Evolutionary conservation across 176 grass and related monocot genomes (phyloP), one percentile per base, ranked within the genome.

Genomic region (Secale cereale): DNA sequence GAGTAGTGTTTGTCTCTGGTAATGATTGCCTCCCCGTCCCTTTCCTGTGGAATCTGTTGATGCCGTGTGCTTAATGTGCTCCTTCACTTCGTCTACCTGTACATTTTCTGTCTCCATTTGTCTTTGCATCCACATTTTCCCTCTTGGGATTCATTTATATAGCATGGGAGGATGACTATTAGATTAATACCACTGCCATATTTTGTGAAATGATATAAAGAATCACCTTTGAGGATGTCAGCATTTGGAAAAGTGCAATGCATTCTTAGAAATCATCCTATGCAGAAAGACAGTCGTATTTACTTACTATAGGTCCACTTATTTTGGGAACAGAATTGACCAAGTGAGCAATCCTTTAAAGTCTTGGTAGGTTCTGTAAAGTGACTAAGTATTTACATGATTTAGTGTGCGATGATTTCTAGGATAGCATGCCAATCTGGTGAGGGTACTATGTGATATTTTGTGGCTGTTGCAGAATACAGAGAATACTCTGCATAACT

Each of bases 381-480:
- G 69, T 66, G 61, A 48, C 16, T 17, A 30, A 59, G 5, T 37
- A 10, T 52, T 35, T 8, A 65, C 59, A 66, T n/a, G 30, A 4
- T 57, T 74, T 10, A 37, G 31, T 40, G 25, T 39, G 50, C 16
- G 10, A 37, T 62, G 19, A 69, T 37, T 29, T 88, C 4, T 77
- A 78, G 40, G 28, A 78, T 88, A 62, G 11, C 54, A 69, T 78
- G 54, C 52, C 32, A 63, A 23, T 23, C 14, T 88, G 65, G 31
- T 79, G 25, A 31, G 48, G 30, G 31, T 40, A 54, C 9, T 33
- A 20, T 33, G 27, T 22, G 8, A 2, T 76, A 70, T 60, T 19
- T 12, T 69, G 12, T 70, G 37, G 10, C 37, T 73, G 54, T 46
- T 11, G 25, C 22, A 60, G 10, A 27, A 54, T 22, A 56, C 22